These are phyloP conservation scores for Arctium minus DNA, from an alignment of 129 eudicot genomes.

Conservation along the genomic window DNA sequence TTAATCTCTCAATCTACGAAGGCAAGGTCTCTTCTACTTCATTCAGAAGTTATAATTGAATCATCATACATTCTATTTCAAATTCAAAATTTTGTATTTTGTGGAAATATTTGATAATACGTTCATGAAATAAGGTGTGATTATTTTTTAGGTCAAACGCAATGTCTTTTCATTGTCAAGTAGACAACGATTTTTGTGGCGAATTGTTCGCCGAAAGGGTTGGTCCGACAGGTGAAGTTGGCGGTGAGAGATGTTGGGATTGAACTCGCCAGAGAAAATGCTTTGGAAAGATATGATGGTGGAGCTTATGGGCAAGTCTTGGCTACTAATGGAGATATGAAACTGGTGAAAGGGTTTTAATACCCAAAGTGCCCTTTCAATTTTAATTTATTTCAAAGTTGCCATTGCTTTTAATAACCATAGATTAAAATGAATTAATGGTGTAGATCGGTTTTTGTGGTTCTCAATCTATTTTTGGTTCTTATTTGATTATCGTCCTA, in stretches of 20 bases:
- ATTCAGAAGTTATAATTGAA: not conserved
- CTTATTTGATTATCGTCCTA: too few relatives aligned
- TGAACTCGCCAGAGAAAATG: constrained; percentile 89
- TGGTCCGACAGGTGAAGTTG: constrained; percentile 73
- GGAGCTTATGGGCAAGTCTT: constrained; percentile 60
- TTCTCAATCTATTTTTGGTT: too few relatives aligned
- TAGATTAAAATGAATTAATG: too few relatives aligned
- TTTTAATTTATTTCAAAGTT: too few relatives aligned
- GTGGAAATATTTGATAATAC: not conserved
- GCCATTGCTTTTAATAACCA: too few relatives aligned
- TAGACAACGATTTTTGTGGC: constrained; percentile 35
- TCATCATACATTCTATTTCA: not conserved
- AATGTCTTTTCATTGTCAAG: not conserved
- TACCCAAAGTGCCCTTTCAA: too few relatives aligned
- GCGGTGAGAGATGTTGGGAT: constrained; percentile 62
- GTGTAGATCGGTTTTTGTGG: too few relatives aligned
- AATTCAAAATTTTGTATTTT: not conserved
- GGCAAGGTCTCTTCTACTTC: constrained; percentile 63
- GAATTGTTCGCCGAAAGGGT: constrained; percentile 77
- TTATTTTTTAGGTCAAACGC: not conserved
- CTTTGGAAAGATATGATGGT: constrained; percentile 76
- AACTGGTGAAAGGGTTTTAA: too few relatives aligned
- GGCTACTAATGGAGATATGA: constrained; percentile 19
- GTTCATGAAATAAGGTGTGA: not conserved
- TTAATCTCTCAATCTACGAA: constrained; percentile 42